Percentiles rank a stretch among this genome's conserved stretches.
Evolutionary conservation across 176 grass and related monocot species (phyloP).

Genomic region (Thinopyrum elongatum): DNA sequence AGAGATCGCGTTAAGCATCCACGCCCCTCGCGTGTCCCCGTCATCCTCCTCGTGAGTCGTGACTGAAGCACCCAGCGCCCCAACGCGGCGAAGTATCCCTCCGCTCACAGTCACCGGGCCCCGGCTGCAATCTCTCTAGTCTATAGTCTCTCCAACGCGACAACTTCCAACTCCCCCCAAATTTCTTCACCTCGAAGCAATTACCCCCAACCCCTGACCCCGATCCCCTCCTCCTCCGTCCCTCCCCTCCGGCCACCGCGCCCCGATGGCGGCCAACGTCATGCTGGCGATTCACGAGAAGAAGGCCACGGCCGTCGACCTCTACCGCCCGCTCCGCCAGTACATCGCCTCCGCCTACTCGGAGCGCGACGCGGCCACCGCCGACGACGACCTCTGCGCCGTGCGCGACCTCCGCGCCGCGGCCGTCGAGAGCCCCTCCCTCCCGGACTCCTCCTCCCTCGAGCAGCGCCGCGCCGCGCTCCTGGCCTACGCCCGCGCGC

Average conservation of each 20-base stretch:
- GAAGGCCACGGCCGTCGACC: conserved; percentile 62
- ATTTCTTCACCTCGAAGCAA: conserved; percentile 38
- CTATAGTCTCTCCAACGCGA: conserved; percentile 3
- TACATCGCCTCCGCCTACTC: conserved; percentile 84
- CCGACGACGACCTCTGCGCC: conserved; percentile 74
- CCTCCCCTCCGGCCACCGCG: conserved; percentile 16
- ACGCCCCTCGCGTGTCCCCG: background rate
- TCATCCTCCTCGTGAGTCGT: background rate
- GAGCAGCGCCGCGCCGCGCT: conserved; percentile 80
- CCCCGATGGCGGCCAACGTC: conserved; percentile 62
- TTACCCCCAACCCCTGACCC: background rate
- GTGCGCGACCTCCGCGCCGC: conserved; percentile 74
- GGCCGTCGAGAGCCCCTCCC: conserved; percentile 51
- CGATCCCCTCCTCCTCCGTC: background rate
- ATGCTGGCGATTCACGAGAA: conserved; percentile 99
- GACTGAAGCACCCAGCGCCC: background rate
- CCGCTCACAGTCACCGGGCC: background rate
- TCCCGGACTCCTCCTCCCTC: conserved; percentile 53
- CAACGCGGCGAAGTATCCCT: conserved; percentile 25
- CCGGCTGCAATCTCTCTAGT: background rate
- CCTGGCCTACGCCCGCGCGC: conserved; percentile 71
- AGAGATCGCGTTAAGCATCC: too few relatives aligned
- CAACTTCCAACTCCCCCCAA: conserved; percentile 7
- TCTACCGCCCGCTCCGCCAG: conserved; percentile 85
- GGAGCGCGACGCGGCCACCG: conserved; percentile 77